Percentiles rank a stretch among this genome's conserved stretches.
phyloP scores from a whole-genome alignment of 2,329 filamentous ascomycete species.

The Stagonosporopsis vannaccii region DNA sequence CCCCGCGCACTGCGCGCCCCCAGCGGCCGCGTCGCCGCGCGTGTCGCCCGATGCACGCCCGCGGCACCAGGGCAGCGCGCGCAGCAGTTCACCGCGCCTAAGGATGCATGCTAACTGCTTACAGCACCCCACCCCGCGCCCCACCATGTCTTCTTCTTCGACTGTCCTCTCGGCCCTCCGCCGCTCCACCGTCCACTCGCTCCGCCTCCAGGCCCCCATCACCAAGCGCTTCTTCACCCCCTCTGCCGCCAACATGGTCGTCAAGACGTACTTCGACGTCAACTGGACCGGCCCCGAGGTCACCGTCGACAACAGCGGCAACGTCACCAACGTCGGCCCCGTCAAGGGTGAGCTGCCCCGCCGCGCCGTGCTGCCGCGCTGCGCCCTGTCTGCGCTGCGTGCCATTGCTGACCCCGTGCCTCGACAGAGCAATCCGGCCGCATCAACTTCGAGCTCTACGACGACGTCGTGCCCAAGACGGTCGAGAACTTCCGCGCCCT shows the following conservation, averaged over 20 bases:
- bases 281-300: conserved; percentile 75
- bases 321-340: conserved; percentile 52
- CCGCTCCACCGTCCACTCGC: conserved; percentile 32
- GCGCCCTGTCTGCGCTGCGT: not conserved
- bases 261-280: conserved; percentile 78
- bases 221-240: conserved; percentile 65
- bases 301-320: conserved; percentile 65
- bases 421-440: conserved; percentile 73
- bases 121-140: conserved; percentile 29
- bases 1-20: no score
- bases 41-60: conserved; percentile 7
- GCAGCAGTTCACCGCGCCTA: conserved; percentile 18
- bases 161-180: conserved; percentile 45
- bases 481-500: conserved; percentile 83
- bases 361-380: conserved; percentile 6
- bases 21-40: not conserved
- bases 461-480: conserved; percentile 88
- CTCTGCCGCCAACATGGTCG: conserved; percentile 76
- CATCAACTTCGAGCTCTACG: conserved; percentile 89
- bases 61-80: not conserved
- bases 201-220: conserved; percentile 46
- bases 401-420: conserved; percentile 20
- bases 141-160: conserved; percentile 39
- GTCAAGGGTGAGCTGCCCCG: conserved; percentile 65
- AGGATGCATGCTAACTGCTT: conserved; percentile 22